Base-by-base conservation (phyloP, 2,329 filamentous ascomycete species). In the Arachnomyces sp. region DNA sequence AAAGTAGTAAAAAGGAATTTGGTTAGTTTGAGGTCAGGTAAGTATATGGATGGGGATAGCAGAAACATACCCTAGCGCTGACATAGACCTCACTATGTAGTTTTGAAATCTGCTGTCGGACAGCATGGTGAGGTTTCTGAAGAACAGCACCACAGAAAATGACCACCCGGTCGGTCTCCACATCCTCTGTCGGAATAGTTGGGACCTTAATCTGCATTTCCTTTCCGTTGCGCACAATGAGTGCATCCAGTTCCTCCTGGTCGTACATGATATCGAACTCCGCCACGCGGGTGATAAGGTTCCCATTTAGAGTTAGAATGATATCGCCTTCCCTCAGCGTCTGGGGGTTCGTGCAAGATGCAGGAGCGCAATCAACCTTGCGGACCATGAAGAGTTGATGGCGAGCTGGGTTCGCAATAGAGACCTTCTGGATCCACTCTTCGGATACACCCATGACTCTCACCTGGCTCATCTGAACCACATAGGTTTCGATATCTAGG, bases 331-430 rank as follows among this genome's bases (percentile, higher is more conserved):
- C 93, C 21, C 86, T 73, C 12, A 98, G 74, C 12, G 81, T 77
- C 36, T 74, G 72, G n/a, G 65, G 64, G n/a, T 72, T 57, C 11
- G 61, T 55, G 6, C 54, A 53, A 61, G 62, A 57, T 21, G 48
- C 46, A 9, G 56, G 58, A 15, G 77, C 77, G 34, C 78, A 80
- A 52, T 83, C 72, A 45, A 94, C 82, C 68, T 98, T 98, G 54
- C 87, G 84, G 21, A 98, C 87, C 85, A 98, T 95, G 71, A 98
- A 98, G 29, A 98, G 77, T 66, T 98, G 92, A 59, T 98, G 92
- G 43, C 88, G 85, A 37, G 92, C 82, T 30, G 86, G 84, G 62
- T 98, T 95, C 46, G 87, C 86, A 49, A 81, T 73, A 39, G 92
- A 82, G 2, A 95, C 90, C 62, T 87, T 84, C 52, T 86, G 75